Conservation (phyloP, 1,284 basidiomycete genomes). For the Sporisorium iseilematis-ciliati region DNA sequence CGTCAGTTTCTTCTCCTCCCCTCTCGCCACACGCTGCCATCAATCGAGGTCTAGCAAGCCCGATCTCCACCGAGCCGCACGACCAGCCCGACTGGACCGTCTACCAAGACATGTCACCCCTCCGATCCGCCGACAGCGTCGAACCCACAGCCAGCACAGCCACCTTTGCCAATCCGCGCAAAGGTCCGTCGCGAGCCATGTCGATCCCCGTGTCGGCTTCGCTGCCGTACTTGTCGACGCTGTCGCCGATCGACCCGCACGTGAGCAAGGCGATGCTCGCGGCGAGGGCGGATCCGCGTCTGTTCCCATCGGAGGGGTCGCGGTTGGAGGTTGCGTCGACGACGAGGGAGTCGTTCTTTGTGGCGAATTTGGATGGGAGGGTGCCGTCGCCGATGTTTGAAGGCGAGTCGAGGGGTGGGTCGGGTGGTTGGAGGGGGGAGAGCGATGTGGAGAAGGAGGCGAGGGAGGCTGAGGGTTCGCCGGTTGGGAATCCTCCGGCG, state of each 20-base stretch:
- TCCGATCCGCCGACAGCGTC: constrained; percentile 8
- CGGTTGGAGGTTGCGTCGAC: constrained; percentile 11
- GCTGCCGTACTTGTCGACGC: constrained; percentile 13
- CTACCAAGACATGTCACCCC: not conserved
- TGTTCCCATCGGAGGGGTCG: constrained; percentile 17
- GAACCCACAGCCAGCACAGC: not conserved
- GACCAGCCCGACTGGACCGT: constrained; percentile 7
- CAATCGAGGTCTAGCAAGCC: constrained; percentile 8
- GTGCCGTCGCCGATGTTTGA: constrained; percentile 23
- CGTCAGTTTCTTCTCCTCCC: constrained; percentile 17
- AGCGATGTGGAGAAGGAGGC: not conserved
- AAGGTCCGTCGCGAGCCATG: not conserved
- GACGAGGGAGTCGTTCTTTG: constrained; percentile 28
- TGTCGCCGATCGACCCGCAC: constrained; percentile 1
- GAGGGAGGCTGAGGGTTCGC: not conserved
- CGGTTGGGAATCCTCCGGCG: constrained; percentile 10
- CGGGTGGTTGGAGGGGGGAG: not conserved
- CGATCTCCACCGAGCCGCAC: constrained; percentile 3
- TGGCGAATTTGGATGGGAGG: constrained; percentile 24
- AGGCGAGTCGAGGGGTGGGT: constrained; percentile 9
- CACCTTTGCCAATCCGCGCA: not conserved
- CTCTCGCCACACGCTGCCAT: constrained; percentile 16
- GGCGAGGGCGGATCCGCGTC: constrained; percentile 26
- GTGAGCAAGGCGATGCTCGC: constrained; percentile 37
- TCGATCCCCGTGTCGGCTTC: constrained; percentile 16